Evolutionary conservation across 768 basidiomycete species (phyloP).

Genomic region (Hirschioporus abietinus): DNA sequence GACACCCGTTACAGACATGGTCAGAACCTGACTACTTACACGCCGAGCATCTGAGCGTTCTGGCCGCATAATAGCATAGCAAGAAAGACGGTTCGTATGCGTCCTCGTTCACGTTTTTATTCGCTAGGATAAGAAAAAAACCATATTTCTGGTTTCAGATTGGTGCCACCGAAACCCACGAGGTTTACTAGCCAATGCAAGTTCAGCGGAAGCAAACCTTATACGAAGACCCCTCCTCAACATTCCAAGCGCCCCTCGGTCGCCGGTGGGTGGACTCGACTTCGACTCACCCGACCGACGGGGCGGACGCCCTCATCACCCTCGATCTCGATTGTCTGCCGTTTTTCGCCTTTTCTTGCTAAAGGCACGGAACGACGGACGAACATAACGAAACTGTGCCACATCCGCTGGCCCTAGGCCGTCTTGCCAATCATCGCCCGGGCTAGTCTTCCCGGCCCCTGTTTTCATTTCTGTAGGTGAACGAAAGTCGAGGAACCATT

Average conservation of each 20-base stretch:
- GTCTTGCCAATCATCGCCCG: neutral
- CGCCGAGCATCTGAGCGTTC: neutral
- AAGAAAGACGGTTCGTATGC: neutral
- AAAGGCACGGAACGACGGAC: neutral
- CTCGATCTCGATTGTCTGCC: conserved; percentile 1
- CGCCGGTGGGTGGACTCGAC: neutral
- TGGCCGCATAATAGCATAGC: neutral
- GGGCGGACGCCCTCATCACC: neutral
- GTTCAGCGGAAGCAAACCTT: neutral
- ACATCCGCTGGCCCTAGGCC: neutral
- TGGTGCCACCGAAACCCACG: neutral
- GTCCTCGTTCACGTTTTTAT: neutral
- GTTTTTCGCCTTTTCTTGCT: neutral
- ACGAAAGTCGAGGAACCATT: neutral
- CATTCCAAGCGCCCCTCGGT: conserved; percentile 1
- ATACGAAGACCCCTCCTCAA: conserved; percentile 1
- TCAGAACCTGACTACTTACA: neutral
- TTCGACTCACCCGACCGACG: conserved; percentile 1
- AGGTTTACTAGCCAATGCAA: neutral
- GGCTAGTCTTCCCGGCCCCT: neutral
- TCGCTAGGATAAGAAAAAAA: neutral
- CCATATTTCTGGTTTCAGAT: neutral
- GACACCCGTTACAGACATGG: neutral
- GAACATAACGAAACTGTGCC: neutral
- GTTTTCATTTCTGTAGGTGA: neutral